Base-by-base conservation (phyloP, 2,329 filamentous ascomycete species). In the Apiospora kogelbergensis region DNA sequence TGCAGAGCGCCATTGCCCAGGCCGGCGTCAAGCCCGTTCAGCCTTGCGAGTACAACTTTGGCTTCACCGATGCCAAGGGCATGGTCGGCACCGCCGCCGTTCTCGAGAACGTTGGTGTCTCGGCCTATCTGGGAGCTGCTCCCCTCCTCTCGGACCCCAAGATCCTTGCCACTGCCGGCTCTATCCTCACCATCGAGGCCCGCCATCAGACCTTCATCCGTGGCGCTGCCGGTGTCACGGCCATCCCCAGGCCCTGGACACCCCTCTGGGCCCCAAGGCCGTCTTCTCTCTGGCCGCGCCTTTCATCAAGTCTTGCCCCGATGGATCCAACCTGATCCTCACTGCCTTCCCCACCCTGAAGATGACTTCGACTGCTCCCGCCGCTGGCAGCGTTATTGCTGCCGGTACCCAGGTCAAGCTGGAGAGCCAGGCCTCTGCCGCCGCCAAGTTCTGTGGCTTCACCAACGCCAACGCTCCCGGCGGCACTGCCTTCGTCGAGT, bases 141-240 rank as follows among this genome's bases (percentile, higher is more conserved):
- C 88, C 90, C 5, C 83, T 93, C 41, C 80, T 94, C 71, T 84
- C 86, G 63, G 84, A 85, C 68, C 81, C 84, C 65, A 83, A 82
- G 65, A 87, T 93, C 71, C 88, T 94, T 66, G 83, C 85, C 70
- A 88, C 89, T 24, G 91, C 92, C 2, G 91, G 85, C 11, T 88
- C 88, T 66, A 94, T 94, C 78, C 85, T 93, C 60, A 92, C 91
- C 30, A 86, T 93, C 70, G 92, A 94, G 81, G 85, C 91, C 37
- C 87, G 92, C 69, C 92, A 94, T 81, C 90, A 93, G 80, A 90
- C 90, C 71, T 90, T 92, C 79, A 88, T 94, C 80, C 89, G 91
- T 72, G 81, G 85, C 69, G 88, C 88, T 46, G 82, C 85, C 24
- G 84, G 86, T 69, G 82, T 84, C 68, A 81, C 86, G 68, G 88